Evolutionary conservation across 2,329 filamentous ascomycete species (phyloP).

Genomic region (Neurospora crassa): DNA sequence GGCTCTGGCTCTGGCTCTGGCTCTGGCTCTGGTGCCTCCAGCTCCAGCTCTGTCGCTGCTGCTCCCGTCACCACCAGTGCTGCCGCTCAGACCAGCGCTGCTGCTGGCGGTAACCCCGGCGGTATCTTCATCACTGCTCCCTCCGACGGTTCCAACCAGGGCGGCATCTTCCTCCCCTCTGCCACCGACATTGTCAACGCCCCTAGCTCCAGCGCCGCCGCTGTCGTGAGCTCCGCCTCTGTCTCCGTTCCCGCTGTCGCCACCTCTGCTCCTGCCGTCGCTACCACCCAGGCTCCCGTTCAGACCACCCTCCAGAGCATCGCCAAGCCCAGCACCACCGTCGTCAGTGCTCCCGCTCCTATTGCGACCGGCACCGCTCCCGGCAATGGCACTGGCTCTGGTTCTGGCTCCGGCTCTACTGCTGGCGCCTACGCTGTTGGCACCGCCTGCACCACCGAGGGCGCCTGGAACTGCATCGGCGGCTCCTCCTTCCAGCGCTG

Average conservation of each 20-base stretch:
- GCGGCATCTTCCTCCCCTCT: neutral
- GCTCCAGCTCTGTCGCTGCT: neutral
- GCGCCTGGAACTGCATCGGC: constrained; percentile 39
- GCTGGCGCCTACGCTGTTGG: constrained; percentile 26
- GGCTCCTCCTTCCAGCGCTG: constrained; percentile 43
- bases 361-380: constrained; percentile 10
- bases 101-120: constrained; percentile 2
- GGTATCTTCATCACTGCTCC: constrained; percentile 18
- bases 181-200: neutral
- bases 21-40: neutral
- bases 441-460: constrained; percentile 36
- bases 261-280: neutral
- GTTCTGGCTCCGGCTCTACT: constrained; percentile 15
- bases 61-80: neutral
- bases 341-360: constrained; percentile 5
- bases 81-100: neutral
- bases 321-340: constrained; percentile 4
- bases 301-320: constrained; percentile 11
- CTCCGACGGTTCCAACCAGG: constrained; percentile 8
- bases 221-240: constrained; percentile 10
- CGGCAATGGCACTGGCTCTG: constrained; percentile 17
- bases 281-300: constrained; percentile 4
- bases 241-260: neutral
- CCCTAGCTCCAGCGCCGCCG: constrained; percentile 1
- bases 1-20: constrained; percentile 6